phyloP scores from a whole-genome alignment of 139 green algal genomes.

The Mesotaenium endlicherianum region DNA sequence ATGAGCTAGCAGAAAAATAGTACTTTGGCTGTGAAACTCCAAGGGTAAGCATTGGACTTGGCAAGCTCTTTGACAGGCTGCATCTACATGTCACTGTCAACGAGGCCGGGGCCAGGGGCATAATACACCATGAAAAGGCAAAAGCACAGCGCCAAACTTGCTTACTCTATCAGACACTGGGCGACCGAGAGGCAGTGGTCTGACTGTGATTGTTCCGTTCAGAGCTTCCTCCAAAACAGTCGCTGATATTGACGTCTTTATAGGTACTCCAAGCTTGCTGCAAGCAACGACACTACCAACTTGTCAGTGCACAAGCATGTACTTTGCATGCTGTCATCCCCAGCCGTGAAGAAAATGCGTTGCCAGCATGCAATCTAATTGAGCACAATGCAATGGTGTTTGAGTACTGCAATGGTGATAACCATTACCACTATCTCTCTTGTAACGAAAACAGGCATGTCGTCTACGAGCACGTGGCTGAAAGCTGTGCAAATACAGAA shows the following conservation, averaged over 20 bases:
- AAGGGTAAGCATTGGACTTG: too few species aligned
- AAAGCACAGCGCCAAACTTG: not conserved
- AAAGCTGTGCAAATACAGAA: not conserved
- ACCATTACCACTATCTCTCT: too few species aligned
- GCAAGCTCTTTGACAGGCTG: not conserved
- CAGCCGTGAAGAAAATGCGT: not conserved
- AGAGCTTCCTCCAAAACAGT: conserved; percentile 40
- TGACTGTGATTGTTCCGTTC: conserved; percentile 13
- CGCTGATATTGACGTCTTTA: conserved; percentile 40
- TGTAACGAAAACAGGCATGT: too few species aligned
- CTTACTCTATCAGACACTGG: conserved; percentile 40
- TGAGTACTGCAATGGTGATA: too few species aligned
- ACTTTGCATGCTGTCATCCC: not conserved
- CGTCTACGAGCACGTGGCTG: not conserved
- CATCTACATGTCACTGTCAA: not conserved
- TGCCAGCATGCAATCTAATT: too few species aligned
- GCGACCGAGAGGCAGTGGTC: conserved; percentile 12
- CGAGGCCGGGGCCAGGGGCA: not conserved
- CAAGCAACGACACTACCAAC: not conserved
- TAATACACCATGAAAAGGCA: not conserved
- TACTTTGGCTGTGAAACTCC: too few species aligned
- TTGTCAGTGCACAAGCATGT: not conserved
- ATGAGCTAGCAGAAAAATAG: not conserved
- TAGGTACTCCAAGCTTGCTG: conserved; percentile 49
- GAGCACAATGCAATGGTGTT: too few species aligned